Base-by-base conservation (phyloP, 805 yeast genomes). In the Sugiyamaella marilandica region DNA sequence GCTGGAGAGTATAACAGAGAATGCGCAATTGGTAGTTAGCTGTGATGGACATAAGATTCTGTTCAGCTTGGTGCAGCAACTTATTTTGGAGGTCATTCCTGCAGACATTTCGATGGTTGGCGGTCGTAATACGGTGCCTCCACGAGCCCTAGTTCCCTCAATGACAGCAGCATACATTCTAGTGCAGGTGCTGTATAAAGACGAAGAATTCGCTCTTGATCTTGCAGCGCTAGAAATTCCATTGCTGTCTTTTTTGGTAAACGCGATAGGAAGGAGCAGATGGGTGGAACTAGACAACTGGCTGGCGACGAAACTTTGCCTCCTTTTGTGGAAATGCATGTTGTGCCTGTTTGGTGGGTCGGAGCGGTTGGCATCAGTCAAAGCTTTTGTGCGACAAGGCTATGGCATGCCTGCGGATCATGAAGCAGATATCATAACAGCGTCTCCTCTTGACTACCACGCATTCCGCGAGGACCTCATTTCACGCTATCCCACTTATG, bases 361-460 rank as follows among this genome's bases (percentile, higher is more conserved):
- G 0, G 56, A 66, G 0, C 63, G 71, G 1, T 62, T 80, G 21
- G 58, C 65, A 13, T 55, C 67, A 14, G 73, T 82, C 7, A 82
- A 84, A 59, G 62, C 68, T 2, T 79, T 72, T 57, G 66, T 84
- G 19, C 65, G 72, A 31, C 60, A 69, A 31, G 72, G 71, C 43
- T 78, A 75, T 62, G 73, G 71, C n/a, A 49, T 69, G 24, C 57
- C 61, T n/a, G 58, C 55, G 7, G 62, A 55, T 36, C 34, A 65
- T 2, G 59, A 65, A 1, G 53, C 63, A 41, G 52, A 65, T 60
- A 45, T 65, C 63, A 47, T 69, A 77, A 47, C 74, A 0, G 83
- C 91, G 9, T 83, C 96, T 0, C 96, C 96, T 0, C 68, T 87
- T n/a, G 96, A 91, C 58, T 92, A 87, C 64, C 83, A 82, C 62